These are phyloP conservation scores for Plasmodium berghei DNA, from an alignment of 169 alveolate species.

Conservation along the genomic window DNA sequence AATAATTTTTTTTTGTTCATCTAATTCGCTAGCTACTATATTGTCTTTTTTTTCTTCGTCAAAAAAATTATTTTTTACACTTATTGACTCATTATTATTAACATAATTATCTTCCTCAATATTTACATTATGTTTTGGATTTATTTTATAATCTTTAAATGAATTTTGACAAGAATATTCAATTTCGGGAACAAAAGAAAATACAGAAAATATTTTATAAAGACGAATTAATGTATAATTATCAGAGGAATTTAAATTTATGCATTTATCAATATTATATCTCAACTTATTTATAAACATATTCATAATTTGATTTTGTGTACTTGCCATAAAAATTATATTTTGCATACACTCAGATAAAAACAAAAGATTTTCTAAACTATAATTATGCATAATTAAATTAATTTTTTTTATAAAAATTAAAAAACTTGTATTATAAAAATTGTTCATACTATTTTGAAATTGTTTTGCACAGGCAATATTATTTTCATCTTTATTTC, in stretches of 20 bases:
- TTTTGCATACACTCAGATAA: conserved; percentile 49
- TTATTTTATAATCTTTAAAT: not conserved
- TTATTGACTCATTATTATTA: too few relatives aligned
- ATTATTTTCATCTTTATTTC: not conserved
- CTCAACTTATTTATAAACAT: conserved; percentile 55
- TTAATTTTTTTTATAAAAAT: conserved; percentile 52
- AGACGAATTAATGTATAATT: conserved; percentile 35
- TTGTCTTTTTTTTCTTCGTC: too few relatives aligned
- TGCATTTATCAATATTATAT: conserved; percentile 17
- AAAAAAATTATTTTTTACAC: too few relatives aligned
- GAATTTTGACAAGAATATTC: conserved; percentile 3
- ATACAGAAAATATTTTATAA: conserved; percentile 44
- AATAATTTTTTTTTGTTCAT: not conserved
- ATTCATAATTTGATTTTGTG: conserved; percentile 51
- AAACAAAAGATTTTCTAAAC: conserved; percentile 25
- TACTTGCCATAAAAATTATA: conserved; percentile 48
- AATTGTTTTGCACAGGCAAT: conserved; percentile 6
- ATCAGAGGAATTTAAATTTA: conserved; percentile 7
- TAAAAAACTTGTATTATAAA: conserved; percentile 37
- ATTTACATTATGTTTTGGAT: not conserved
- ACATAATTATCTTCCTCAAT: not conserved
- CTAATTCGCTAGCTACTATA: not conserved
- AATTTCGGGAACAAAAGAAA: conserved; percentile 64
- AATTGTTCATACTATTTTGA: conserved; percentile 38
- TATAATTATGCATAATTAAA: conserved; percentile 13